Conservation (phyloP, 768 basidiomycete species). For the Cystofilobasidium capitatum region DNA sequence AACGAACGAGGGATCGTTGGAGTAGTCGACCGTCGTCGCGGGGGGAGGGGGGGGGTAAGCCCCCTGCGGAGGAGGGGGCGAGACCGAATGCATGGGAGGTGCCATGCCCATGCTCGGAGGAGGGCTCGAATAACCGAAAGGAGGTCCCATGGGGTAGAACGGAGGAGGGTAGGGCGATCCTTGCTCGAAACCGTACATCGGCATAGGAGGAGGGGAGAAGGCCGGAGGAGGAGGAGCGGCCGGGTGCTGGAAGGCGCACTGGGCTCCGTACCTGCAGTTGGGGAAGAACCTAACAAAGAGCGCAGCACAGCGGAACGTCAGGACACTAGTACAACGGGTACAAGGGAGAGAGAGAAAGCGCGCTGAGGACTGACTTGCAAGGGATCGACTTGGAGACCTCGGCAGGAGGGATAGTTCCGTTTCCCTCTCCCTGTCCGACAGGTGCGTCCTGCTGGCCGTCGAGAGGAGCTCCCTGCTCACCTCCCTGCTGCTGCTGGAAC, state of each 20-base stretch:
- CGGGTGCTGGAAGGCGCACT: conserved; percentile 40
- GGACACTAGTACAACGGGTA: neutral
- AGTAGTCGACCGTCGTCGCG: conserved; percentile 26
- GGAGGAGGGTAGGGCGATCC: conserved; percentile 8
- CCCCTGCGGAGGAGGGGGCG: conserved; percentile 8
- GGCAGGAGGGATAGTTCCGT: conserved; percentile 37
- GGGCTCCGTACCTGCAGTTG: conserved; percentile 39
- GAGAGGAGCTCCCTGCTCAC: neutral
- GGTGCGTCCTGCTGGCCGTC: neutral
- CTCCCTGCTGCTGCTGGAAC: conserved; percentile 10
- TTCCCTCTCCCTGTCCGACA: conserved; percentile 26
- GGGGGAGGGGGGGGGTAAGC: conserved; percentile 21
- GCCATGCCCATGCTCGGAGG: conserved; percentile 18
- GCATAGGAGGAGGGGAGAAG: conserved; percentile 23
- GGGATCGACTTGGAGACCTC: conserved; percentile 40
- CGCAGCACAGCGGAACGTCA: neutral
- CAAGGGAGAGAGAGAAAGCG: neutral
- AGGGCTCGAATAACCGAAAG: conserved; percentile 13
- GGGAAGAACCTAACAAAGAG: conserved; percentile 37
- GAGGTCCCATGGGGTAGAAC: conserved; percentile 25
- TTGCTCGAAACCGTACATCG: conserved; percentile 20
- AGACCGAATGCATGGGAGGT: conserved; percentile 18
- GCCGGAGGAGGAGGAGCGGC: conserved; percentile 31
- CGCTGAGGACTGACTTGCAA: conserved; percentile 29
- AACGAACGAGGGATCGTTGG: conserved; percentile 27